Evolutionary conservation across 106 monocot genomes (phyloP), one percentile per base, ranked within the genome.

Genomic region (Acanthochlamys bracteata): DNA sequence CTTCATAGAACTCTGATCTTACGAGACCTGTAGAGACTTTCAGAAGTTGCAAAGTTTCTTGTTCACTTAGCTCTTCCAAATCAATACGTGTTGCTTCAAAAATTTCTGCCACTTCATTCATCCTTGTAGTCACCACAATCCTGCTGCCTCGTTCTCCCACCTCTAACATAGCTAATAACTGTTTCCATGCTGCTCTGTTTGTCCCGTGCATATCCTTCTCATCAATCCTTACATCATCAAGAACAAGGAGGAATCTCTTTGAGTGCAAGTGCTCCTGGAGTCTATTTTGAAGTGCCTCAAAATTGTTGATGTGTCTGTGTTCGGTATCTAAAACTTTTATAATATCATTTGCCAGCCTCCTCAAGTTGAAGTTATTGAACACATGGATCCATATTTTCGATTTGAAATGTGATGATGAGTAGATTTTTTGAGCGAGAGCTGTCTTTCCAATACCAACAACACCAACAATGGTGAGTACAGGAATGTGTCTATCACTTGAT

Each of bases 141-240:
- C 46, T 74, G 54, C 82, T 78, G 7, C 74, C 78, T 41, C 33
- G 54, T 20, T 27, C 25, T 10, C 46, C 60, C 25, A 11, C 45
- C 25, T 42, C 16, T 20, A 82, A 15, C 0, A 62, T 16, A 15
- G 40, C 60, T 20, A 13, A 53, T 0, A 78, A 23, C 8, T 7
- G 57, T 2, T 66, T 41, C 82, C 78, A 82, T 7, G 27, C 33
- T 54, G 39, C 11, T 16, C 9, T 25, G 7, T 23, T 22, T 43
- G 7, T 43, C 43, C 43, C 7, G 7, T 7, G 7, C 13, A 13
- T 43, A 7, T 8, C 13, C 13, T 7, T 43, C 26, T 60, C 49
- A 21, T 71, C 61, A 42, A 69, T 55, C 82, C 82, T 78, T 3
- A 82, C 74, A 52, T 82, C 74, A 58, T 81, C 81, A 20, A 81